These are phyloP conservation scores for Lasiodiplodia citricola DNA, from an alignment of 2,329 filamentous ascomycete species.

Conservation along the genomic window DNA sequence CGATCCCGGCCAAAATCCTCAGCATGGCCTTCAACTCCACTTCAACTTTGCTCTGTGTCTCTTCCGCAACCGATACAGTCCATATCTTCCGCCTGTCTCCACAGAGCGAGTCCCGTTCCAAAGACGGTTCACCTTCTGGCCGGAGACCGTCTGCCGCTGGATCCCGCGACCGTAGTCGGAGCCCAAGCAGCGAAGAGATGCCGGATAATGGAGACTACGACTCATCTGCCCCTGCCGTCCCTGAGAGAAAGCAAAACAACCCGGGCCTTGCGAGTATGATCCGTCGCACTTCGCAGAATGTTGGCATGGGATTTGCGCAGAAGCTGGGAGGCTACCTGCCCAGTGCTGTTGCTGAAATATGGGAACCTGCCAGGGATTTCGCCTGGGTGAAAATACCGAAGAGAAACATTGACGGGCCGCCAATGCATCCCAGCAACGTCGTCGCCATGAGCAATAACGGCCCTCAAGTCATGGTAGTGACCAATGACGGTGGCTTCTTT, in stretches of 20 bases:
- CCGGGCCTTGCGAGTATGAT: constrained; percentile 90
- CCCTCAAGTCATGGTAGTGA: constrained; percentile 97
- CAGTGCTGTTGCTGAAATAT: constrained; percentile 94
- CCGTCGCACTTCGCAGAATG: constrained; percentile 91
- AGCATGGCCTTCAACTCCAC: constrained; percentile 99
- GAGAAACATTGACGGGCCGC: constrained; percentile 34
- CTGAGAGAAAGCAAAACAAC: constrained; percentile 54
- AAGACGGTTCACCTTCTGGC: constrained; percentile 33
- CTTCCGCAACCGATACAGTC: constrained; percentile 93
- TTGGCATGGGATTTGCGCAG: constrained; percentile 85
- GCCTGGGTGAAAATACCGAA: constrained; percentile 94
- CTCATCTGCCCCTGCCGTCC: constrained; percentile 34
- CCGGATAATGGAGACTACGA: constrained; percentile 50
- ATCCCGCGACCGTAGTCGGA: constrained; percentile 49
- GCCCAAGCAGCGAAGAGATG: constrained; percentile 46
- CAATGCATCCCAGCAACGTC: constrained; percentile 58
- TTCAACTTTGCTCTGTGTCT: constrained; percentile 91
- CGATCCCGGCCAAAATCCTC: constrained; percentile 93
- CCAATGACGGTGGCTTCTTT: constrained; percentile 92
- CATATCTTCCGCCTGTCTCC: constrained; percentile 83
- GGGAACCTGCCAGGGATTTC: constrained; percentile 94
- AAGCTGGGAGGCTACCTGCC: constrained; percentile 92
- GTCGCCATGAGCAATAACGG: constrained; percentile 95
- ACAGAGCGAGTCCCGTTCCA: constrained; percentile 3
- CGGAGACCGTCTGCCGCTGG: constrained; percentile 30